Base-by-base conservation (phyloP, 2,329 filamentous ascomycete genomes). In the Apiospora aurea region DNA sequence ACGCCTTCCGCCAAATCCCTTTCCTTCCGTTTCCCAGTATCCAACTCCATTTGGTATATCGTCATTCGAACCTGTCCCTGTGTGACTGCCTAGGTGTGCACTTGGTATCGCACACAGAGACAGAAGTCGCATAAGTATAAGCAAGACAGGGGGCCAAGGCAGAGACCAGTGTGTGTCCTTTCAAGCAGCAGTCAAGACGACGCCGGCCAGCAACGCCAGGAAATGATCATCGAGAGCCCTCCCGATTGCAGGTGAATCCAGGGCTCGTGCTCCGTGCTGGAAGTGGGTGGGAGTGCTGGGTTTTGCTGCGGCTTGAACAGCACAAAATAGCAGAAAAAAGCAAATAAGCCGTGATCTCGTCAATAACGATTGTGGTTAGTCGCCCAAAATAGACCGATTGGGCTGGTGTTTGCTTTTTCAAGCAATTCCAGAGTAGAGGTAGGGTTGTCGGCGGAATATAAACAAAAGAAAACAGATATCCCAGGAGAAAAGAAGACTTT, bases 401-500 rank as follows among this genome's bases (percentile, higher is more conserved):
- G 29, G 34, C 18, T 38, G 29, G 53, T 16, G 53, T 38, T 38
- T 64, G 53, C 26, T 64, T 64, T 38, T 21, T 64, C 16, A 51
- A 38, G 53, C 29, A 16, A 13, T 16, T 29, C 38, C 53, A 18
- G 53, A 64, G 41, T 64, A 64, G 53, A 64, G 53, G 53, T 34
- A 61, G 53, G 53, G 41, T 64, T 64, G 53, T 44, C n/a, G 44
- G 66, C 29, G 66, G 66, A 43, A 26, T 69, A 69, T 57, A 26
- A 57, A 69, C 68, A 69, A 69, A 69, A 51, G 68, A 69, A 51
- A 51, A 46, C 41, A 46, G 66, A 47, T 67, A 24, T 44, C n/a
- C 66, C 41, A 44, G 66, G 46, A 26, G 66, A 44, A 38, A 68
- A n/a, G 43, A 68, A 69, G 68, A 69, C 68, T 69, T 69, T 69